Evolutionary conservation across 2,329 filamentous ascomycete genomes (phyloP).

Genomic region (Chaetomium sp.): DNA sequence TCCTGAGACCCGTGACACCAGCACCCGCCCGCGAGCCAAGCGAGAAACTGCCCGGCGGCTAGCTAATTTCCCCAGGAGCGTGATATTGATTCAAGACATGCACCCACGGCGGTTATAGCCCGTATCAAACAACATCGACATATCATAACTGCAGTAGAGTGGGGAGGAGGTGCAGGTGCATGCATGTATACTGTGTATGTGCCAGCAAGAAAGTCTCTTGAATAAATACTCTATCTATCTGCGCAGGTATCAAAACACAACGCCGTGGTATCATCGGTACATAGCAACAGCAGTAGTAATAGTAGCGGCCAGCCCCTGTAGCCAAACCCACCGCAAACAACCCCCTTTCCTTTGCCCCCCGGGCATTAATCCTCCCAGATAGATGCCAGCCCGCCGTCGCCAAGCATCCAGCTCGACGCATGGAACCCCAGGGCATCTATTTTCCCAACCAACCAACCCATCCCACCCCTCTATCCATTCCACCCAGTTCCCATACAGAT

Average conservation of each 20-base stretch:
- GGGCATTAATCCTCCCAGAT: neutral
- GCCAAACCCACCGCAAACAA: neutral
- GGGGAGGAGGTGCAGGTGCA: neutral
- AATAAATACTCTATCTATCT: neutral
- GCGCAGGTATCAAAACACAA: constrained; percentile 10
- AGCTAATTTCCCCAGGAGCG: constrained; percentile 13
- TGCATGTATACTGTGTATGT: too few relatives aligned
- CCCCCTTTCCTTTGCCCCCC: neutral
- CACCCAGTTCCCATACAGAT: neutral
- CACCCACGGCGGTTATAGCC: constrained; percentile 8
- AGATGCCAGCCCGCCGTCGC: constrained; percentile 5
- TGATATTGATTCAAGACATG: constrained; percentile 15
- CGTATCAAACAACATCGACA: neutral
- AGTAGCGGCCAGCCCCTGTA: neutral
- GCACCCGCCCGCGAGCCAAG: neutral
- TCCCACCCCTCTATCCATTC: constrained; percentile 1
- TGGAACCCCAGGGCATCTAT: constrained; percentile 1
- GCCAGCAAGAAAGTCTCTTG: constrained; percentile 1
- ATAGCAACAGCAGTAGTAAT: neutral
- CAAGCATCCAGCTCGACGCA: constrained; percentile 26
- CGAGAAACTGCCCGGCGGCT: constrained; percentile 14
- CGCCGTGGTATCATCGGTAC: constrained; percentile 16
- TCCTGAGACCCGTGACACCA: constrained; percentile 4
- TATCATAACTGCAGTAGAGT: neutral
- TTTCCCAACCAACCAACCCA: constrained; percentile 1